phyloP scores from a whole-genome alignment of 2,329 filamentous ascomycete species.

The Alternaria viburni region DNA sequence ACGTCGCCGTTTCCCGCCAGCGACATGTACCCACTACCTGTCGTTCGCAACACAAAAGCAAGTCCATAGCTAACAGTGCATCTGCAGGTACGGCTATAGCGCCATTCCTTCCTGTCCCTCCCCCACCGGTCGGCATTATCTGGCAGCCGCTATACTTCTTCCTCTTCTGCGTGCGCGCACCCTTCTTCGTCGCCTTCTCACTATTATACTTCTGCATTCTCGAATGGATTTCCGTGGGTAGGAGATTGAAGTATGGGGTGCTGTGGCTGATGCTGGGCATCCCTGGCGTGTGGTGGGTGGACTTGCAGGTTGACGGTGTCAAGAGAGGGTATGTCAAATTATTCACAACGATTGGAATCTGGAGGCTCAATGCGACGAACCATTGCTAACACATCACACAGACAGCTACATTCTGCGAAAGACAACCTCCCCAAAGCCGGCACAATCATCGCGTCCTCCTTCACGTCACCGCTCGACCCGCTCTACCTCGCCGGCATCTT shows the following conservation, averaged over 20 bases:
- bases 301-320: constrained; percentile 96
- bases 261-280: constrained; percentile 88
- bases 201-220: constrained; percentile 79
- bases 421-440: constrained; percentile 77
- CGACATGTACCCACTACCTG: too few species aligned
- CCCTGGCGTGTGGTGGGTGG: constrained; percentile 96
- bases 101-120: constrained; percentile 85
- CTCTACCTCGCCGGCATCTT: constrained; percentile 95
- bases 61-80: constrained; percentile 15
- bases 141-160: constrained; percentile 70
- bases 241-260: constrained; percentile 76
- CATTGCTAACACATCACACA: constrained; percentile 13
- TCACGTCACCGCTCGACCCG: constrained; percentile 90
- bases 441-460: constrained; percentile 86
- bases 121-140: constrained; percentile 65
- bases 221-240: constrained; percentile 78
- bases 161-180: constrained; percentile 81
- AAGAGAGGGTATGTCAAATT: constrained; percentile 73
- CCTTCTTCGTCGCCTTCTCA: constrained; percentile 73
- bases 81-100: constrained; percentile 86
- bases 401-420: constrained; percentile 29
- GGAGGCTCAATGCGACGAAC: background rate
- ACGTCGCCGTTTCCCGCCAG: background rate
- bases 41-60: background rate
- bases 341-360: background rate